A percentile compares a stretch with the other conserved stretches of the same genome.
Evolutionary conservation across 441 rosid species (phyloP).

Genomic region (Aleurites moluccanus): DNA sequence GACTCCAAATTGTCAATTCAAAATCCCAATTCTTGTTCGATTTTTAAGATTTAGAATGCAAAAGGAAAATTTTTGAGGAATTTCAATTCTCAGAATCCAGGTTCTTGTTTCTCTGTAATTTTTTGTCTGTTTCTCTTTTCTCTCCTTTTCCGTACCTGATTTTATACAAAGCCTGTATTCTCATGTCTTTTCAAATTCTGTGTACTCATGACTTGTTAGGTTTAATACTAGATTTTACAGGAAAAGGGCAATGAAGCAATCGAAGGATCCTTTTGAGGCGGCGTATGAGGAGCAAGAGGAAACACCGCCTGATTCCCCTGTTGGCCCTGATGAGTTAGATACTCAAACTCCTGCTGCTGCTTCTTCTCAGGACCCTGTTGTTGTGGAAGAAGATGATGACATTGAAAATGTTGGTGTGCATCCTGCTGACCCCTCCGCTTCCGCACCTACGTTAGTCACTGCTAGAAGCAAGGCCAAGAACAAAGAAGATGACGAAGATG

Average conservation of each 20-base stretch:
- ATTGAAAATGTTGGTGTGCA: conserved; percentile 17
- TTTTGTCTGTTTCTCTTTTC: too few relatives aligned
- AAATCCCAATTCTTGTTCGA: too few relatives aligned
- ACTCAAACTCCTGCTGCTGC: conserved; percentile 17
- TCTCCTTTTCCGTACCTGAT: too few relatives aligned
- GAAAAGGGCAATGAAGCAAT: conserved; percentile 55
- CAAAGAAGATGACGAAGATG: conserved; percentile 79
- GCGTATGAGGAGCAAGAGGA: conserved; percentile 80
- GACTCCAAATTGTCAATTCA: too few relatives aligned
- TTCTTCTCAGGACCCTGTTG: conserved; percentile 24
- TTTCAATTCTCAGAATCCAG: too few relatives aligned
- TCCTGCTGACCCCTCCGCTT: conserved; percentile 25
- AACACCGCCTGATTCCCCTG: conserved; percentile 62
- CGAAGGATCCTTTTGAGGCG: conserved; percentile 88
- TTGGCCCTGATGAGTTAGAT: conserved; percentile 37
- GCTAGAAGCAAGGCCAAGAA: conserved; percentile 33
- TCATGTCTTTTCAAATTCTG: too few relatives aligned
- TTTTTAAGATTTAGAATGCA: too few relatives aligned
- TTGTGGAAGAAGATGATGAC: conserved; percentile 43
- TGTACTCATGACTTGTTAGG: neutral
- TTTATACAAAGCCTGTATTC: too few relatives aligned
- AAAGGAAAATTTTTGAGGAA: too few relatives aligned
- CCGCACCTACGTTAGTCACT: conserved; percentile 25
- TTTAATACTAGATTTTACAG: neutral
- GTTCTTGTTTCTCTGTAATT: too few relatives aligned